Percentiles rank a stretch among this genome's conserved stretches.
These are phyloP conservation scores for Colletotrichum tropicale DNA, from an alignment of 2,329 filamentous ascomycete species.

Conservation along the genomic window DNA sequence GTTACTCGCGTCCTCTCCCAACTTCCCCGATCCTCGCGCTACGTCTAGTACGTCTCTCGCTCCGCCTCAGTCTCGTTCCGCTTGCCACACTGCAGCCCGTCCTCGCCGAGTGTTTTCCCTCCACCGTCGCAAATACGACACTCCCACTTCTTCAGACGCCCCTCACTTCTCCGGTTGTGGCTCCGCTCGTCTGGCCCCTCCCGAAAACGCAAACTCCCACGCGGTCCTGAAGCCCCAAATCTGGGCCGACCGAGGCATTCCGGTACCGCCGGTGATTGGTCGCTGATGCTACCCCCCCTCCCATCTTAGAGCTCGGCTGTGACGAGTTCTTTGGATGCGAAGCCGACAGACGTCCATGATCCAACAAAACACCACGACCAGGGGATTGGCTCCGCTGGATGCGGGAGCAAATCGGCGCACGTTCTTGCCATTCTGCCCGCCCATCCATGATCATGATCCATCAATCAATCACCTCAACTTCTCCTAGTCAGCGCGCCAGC, in stretches of 20 bases:
- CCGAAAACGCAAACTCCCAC: constrained; percentile 3
- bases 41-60: neutral
- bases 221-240: neutral
- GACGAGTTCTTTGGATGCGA: constrained; percentile 8
- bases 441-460: neutral
- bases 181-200: neutral
- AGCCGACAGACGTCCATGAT: constrained; percentile 2
- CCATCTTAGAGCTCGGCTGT: neutral
- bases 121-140: neutral
- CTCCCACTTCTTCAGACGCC: neutral
- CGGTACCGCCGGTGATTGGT: constrained; percentile 10
- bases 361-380: neutral
- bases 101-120: neutral
- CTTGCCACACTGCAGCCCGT: neutral
- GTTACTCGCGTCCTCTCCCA: neutral
- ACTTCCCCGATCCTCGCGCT: neutral
- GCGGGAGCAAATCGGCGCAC: constrained; percentile 18
- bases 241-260: constrained; percentile 4
- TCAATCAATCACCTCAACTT: neutral
- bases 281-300: neutral
- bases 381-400: neutral
- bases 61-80: neutral
- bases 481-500: neutral
- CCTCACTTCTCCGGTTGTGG: neutral
- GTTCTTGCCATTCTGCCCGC: neutral